Conservation (phyloP, 2,329 filamentous ascomycete species). For the Talaromyces sp. region DNA sequence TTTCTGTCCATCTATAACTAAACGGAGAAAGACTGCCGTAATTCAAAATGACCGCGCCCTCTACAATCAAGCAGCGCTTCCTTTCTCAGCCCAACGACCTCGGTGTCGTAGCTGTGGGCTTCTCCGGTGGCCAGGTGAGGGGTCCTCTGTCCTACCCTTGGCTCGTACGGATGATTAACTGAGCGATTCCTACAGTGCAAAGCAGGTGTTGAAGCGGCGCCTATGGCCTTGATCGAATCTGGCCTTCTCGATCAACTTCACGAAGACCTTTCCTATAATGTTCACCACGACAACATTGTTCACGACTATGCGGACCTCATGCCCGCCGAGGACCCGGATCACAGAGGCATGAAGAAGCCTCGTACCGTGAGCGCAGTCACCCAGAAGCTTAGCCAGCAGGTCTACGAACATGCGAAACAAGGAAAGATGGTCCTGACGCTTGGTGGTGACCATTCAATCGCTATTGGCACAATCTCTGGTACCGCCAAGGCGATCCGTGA, state of each 20-base stretch:
- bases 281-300: slow-evolving; percentile 77
- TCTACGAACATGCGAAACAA: slow-evolving; percentile 78
- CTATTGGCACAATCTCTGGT: slow-evolving; percentile 87
- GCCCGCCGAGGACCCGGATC: slow-evolving; percentile 67
- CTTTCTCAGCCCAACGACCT: slow-evolving; percentile 74
- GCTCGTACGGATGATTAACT: slow-evolving; percentile 5
- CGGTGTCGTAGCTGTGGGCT: slow-evolving; percentile 90
- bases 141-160: slow-evolving; percentile 22
- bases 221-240: slow-evolving; percentile 80
- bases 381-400: slow-evolving; percentile 71
- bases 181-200: slow-evolving; percentile 61
- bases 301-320: slow-evolving; percentile 76
- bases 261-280: slow-evolving; percentile 81
- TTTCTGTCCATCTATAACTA: neutral
- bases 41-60: slow-evolving; percentile 51
- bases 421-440: slow-evolving; percentile 89
- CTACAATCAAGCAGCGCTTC: slow-evolving; percentile 67
- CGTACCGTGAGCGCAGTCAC: slow-evolving; percentile 82
- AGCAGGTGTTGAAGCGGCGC: slow-evolving; percentile 84
- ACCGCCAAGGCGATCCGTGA: slow-evolving; percentile 83
- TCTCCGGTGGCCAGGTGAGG: slow-evolving; percentile 90
- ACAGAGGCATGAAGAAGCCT: slow-evolving; percentile 93
- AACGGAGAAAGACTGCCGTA: neutral
- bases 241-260: slow-evolving; percentile 80
- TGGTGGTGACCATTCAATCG: slow-evolving; percentile 93